These are phyloP conservation scores for Lolium perenne DNA, from an alignment of 176 grass and related monocot genomes.

Conservation along the genomic window DNA sequence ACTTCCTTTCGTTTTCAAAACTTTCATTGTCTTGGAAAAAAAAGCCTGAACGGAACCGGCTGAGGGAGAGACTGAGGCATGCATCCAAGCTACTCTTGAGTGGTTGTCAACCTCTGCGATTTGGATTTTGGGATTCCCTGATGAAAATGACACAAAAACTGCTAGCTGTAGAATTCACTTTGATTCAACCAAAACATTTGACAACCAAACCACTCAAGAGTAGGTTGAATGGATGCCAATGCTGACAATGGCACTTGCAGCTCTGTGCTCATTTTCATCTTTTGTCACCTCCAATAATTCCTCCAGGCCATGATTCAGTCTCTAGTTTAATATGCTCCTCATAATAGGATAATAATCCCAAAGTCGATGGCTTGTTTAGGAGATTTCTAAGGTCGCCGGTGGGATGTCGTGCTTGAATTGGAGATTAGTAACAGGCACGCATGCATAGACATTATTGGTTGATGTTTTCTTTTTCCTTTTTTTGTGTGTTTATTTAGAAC, in stretches of 20 bases:
- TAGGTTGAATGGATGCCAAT: background rate
- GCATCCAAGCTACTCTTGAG: slow-evolving; percentile 37
- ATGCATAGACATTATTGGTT: slow-evolving; percentile 23
- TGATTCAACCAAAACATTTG: background rate
- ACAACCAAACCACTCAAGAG: background rate
- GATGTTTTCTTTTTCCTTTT: background rate
- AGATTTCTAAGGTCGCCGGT: slow-evolving; percentile 24
- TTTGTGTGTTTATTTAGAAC: background rate
- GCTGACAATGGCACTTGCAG: slow-evolving; percentile 27
- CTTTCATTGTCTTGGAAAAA: slow-evolving; percentile 39
- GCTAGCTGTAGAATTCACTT: background rate
- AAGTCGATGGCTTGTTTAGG: slow-evolving; percentile 17
- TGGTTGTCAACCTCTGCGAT: slow-evolving; percentile 39
- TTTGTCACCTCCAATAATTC: background rate
- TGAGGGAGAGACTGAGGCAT: slow-evolving; percentile 30
- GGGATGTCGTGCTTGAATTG: slow-evolving; percentile 46
- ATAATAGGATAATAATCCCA: background rate
- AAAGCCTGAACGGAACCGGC: background rate
- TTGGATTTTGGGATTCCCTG: slow-evolving; percentile 7
- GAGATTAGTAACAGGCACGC: slow-evolving; percentile 43
- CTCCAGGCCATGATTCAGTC: slow-evolving; percentile 17
- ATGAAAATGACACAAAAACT: background rate
- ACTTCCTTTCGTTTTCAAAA: slow-evolving; percentile 42
- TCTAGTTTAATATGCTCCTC: background rate
- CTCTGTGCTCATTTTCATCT: background rate